phyloP scores from a whole-genome alignment of 1,284 basidiomycete genomes.

The Phellopilus nigrolimitatus region DNA sequence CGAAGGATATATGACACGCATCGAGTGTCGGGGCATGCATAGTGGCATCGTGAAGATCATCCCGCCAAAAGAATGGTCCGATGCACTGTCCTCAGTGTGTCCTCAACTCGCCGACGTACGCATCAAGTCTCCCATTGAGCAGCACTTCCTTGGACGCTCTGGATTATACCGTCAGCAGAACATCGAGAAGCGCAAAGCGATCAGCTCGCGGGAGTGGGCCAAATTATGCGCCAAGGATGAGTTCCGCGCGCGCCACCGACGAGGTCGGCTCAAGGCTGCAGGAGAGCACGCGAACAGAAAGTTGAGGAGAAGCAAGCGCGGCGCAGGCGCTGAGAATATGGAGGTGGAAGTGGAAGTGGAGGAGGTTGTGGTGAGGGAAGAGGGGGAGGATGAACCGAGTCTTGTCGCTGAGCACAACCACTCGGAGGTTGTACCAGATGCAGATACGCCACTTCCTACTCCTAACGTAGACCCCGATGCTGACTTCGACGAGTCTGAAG shows the following conservation, averaged over 20 bases:
- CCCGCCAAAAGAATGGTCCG: too few species aligned
- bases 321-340: too few species aligned
- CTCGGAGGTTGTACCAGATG: too few species aligned
- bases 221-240: slow-evolving; percentile 69
- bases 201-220: slow-evolving; percentile 78
- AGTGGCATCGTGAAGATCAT: slow-evolving; percentile 93
- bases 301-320: slow-evolving; percentile 23
- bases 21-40: slow-evolving; percentile 83
- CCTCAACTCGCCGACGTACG: too few species aligned
- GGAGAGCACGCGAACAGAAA: slow-evolving; percentile 31
- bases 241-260: slow-evolving; percentile 54
- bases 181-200: slow-evolving; percentile 78
- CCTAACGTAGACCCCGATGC: slow-evolving; percentile 18
- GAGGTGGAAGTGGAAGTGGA: too few species aligned
- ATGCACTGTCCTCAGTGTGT: too few species aligned
- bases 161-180: slow-evolving; percentile 89
- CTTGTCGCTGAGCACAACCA: too few species aligned
- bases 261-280: slow-evolving; percentile 51
- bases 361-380: slow-evolving; percentile 24
- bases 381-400: slow-evolving; percentile 29
- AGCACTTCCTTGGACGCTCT: too few species aligned
- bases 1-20: slow-evolving; percentile 78
- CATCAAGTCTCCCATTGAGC: too few species aligned
- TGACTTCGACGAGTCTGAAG: too few species aligned
- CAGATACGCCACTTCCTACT: slow-evolving; percentile 10